Conservation (phyloP, 345 rosid species). For the Carallia brachiata region DNA sequence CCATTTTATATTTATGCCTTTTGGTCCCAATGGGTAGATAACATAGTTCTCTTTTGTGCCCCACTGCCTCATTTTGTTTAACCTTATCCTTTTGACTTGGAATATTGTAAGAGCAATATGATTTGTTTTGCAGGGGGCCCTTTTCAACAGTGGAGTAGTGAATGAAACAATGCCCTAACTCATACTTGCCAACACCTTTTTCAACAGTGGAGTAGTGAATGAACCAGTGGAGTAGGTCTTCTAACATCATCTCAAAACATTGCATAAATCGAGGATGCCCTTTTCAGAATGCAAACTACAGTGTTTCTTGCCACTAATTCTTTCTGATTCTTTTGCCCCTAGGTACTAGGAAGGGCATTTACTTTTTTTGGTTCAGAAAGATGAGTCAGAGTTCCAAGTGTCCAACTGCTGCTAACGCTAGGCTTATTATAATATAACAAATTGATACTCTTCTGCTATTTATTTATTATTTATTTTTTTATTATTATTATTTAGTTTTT, state of each 20-base stretch:
- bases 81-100: neutral
- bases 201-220: no score
- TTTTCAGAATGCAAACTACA: neutral
- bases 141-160: neutral
- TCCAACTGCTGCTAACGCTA: no score
- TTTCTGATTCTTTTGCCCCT: no score
- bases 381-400: no score
- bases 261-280: neutral
- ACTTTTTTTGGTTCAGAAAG: no score
- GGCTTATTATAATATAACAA: no score
- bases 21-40: neutral
- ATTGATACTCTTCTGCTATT: no score
- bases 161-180: neutral
- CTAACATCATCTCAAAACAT: no score
- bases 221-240: neutral
- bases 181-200: neutral
- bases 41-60: neutral
- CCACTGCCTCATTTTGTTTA: neutral
- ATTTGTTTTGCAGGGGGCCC: neutral
- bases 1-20: neutral
- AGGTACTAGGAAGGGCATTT: no score
- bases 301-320: no score
- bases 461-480: no score
- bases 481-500: no score
- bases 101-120: neutral